Conservation (phyloP, 192 early-diverging fungal genomes). For the Coemansia sp. region DNA sequence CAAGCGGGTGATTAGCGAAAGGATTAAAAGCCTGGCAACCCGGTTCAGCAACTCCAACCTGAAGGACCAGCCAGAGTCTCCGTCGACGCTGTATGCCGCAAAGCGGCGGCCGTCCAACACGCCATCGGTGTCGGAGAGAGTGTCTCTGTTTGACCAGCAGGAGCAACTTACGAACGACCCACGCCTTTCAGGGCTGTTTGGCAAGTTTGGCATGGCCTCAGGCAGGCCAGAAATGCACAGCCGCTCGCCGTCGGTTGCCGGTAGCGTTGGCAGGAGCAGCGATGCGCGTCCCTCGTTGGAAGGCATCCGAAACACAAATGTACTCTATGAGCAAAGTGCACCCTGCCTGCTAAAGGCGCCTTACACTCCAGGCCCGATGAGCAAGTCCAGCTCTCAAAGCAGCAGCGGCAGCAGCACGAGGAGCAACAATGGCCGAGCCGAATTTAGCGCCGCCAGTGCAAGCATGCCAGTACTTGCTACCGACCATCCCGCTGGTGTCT, state of each 20-base stretch:
- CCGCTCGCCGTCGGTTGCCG: constrained; percentile 32
- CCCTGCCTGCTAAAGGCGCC: not conserved
- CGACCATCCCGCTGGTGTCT: no score
- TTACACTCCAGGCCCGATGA: not conserved
- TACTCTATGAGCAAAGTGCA: not conserved
- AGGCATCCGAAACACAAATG: not conserved
- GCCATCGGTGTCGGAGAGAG: constrained; percentile 45
- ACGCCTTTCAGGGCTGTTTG: constrained; percentile 30
- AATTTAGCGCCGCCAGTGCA: not conserved
- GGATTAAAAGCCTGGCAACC: constrained; percentile 39
- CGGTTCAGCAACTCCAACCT: constrained; percentile 45
- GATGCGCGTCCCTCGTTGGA: not conserved
- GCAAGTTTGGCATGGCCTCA: constrained; percentile 34
- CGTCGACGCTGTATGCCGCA: constrained; percentile 6
- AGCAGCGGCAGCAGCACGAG: not conserved
- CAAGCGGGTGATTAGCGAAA: constrained; percentile 46
- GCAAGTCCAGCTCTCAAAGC: not conserved
- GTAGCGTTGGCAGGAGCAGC: constrained; percentile 1
- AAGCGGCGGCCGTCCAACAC: constrained; percentile 41
- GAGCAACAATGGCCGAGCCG: not conserved
- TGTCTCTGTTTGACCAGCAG: constrained; percentile 38
- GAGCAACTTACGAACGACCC: constrained; percentile 20
- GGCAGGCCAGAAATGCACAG: constrained; percentile 16
- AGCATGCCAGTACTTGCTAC: no score
- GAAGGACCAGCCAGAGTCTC: constrained; percentile 10